Evolutionary conservation across 352 stramenopile genomes (phyloP).

Genomic region (Pythium myriotylum): DNA sequence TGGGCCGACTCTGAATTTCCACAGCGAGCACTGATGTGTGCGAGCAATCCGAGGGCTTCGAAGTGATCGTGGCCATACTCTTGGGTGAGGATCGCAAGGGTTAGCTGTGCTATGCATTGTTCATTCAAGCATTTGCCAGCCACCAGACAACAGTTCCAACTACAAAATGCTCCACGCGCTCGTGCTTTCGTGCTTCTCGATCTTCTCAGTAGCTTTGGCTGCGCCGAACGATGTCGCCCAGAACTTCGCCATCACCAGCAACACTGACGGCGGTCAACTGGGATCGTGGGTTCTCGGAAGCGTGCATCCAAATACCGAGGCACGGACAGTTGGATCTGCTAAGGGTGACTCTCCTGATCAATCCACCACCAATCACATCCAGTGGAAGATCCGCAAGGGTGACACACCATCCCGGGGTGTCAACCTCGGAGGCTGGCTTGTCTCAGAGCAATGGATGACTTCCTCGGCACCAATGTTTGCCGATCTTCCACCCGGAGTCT

Average conservation of each 20-base stretch:
- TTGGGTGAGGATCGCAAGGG: too few relatives aligned
- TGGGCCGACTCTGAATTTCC: too few relatives aligned
- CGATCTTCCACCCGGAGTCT: constrained; percentile 6
- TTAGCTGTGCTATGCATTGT: too few relatives aligned
- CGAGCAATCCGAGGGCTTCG: too few relatives aligned
- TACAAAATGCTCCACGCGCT: background rate
- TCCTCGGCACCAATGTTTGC: constrained; percentile 27
- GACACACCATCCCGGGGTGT: constrained; percentile 28
- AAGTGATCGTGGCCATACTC: too few relatives aligned
- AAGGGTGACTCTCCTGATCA: too few relatives aligned
- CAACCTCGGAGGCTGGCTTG: constrained; percentile 41
- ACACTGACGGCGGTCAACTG: background rate
- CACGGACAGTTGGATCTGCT: background rate
- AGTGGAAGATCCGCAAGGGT: constrained; percentile 27
- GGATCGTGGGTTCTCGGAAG: background rate
- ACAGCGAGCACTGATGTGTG: too few relatives aligned
- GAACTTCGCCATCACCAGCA: background rate
- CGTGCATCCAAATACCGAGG: background rate
- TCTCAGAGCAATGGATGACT: constrained; percentile 42
- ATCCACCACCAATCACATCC: constrained; percentile 30
- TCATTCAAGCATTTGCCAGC: too few relatives aligned
- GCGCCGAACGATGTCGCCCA: background rate
- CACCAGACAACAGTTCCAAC: too few relatives aligned
- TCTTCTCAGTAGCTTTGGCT: background rate
- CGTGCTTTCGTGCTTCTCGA: background rate